Percentiles rank a stretch among this genome's conserved stretches.
Evolutionary conservation across 73 alveolate species (phyloP).

Genomic region (Paramecium octaurelia): DNA sequence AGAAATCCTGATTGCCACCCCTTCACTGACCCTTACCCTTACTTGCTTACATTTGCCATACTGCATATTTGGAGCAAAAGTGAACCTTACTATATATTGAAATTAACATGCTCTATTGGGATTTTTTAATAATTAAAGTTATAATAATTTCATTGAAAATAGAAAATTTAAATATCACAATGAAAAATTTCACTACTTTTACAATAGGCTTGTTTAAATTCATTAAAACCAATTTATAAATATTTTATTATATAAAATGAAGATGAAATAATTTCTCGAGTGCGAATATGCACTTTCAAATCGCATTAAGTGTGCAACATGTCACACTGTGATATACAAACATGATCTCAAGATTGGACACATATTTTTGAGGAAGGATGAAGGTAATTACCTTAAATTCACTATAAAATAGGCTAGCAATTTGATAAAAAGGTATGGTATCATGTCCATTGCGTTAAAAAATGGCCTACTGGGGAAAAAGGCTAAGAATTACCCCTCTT

Average conservation of each 20-base stretch:
- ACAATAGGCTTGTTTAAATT: background rate
- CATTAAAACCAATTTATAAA: background rate
- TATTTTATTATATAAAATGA: background rate
- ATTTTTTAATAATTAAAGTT: no score
- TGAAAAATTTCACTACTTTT: background rate
- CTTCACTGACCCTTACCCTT: no score
- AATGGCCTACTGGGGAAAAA: background rate
- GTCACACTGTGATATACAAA: background rate
- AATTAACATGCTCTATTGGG: background rate
- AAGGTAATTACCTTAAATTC: background rate
- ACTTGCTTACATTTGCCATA: background rate
- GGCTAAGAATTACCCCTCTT: background rate
- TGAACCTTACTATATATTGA: no score
- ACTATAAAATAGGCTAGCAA: background rate
- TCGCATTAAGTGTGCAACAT: background rate
- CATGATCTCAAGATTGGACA: background rate
- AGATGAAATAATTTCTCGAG: conserved; percentile 7
- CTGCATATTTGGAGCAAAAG: no score
- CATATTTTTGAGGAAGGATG: background rate
- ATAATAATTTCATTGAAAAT: background rate
- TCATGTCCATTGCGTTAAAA: background rate
- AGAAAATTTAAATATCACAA: no score
- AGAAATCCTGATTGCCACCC: no score
- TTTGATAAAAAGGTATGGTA: conserved; percentile 9
- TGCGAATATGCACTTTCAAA: conserved; percentile 38